A percentile compares a stretch with the other conserved stretches of the same genome.
These are phyloP conservation scores for Podospora pseudopauciseta DNA, from an alignment of 495 filamentous ascomycete species.

Conservation along the genomic window DNA sequence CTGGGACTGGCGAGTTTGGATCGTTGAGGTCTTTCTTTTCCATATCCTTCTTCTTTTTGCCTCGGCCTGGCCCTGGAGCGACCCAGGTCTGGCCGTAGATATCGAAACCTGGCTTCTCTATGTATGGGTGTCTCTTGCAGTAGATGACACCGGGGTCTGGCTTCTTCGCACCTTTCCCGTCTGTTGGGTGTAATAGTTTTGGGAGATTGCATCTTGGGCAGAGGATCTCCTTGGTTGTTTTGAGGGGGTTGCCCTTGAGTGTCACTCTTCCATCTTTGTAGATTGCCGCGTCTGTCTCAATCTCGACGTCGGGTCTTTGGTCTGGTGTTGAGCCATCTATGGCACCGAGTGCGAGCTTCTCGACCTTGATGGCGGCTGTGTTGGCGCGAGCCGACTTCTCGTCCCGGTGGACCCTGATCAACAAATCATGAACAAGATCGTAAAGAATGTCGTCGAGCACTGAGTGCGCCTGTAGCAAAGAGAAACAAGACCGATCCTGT, in stretches of 20 bases:
- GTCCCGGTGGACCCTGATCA: constrained; percentile 68
- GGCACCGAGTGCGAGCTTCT: constrained; percentile 60
- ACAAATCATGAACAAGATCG: constrained; percentile 68
- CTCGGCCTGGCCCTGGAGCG: constrained; percentile 48
- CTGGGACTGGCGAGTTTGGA: constrained; percentile 45
- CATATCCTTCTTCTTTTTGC: constrained; percentile 59
- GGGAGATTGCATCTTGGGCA: constrained; percentile 66
- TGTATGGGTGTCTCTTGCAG: constrained; percentile 72
- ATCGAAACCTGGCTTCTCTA: constrained; percentile 69
- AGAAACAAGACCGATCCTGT: constrained; percentile 3
- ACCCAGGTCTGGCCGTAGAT: constrained; percentile 77
- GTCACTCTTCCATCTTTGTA: constrained; percentile 69
- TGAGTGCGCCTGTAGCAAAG: constrained; percentile 41
- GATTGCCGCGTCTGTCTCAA: constrained; percentile 67
- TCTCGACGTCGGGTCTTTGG: constrained; percentile 45
- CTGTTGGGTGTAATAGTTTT: constrained; percentile 58
- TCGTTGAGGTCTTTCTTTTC: constrained; percentile 52
- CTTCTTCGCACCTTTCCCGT: constrained; percentile 56
- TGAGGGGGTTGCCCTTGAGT: constrained; percentile 72
- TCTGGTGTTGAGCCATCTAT: constrained; percentile 42
- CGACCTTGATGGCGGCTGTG: constrained; percentile 67
- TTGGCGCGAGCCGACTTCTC: constrained; percentile 69
- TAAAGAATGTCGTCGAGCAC: constrained; percentile 67
- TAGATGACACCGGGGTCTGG: constrained; percentile 63
- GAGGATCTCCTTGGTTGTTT: constrained; percentile 65